Evolutionary conservation across 2,329 filamentous ascomycete genomes (phyloP).

Genomic region (Conoideocrella luteorostrata): DNA sequence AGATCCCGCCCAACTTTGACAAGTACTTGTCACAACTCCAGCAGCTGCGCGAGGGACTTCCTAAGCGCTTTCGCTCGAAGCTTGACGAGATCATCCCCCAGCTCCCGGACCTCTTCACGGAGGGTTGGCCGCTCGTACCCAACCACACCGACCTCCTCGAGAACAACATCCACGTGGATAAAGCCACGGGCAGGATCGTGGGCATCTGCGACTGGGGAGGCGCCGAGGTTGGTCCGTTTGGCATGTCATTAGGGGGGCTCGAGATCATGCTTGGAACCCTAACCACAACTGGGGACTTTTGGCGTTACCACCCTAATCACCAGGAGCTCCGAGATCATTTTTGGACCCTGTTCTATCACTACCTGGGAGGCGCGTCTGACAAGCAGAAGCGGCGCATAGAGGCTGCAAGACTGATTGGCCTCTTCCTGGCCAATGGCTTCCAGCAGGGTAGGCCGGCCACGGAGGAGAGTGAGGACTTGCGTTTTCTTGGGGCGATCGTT

Average conservation of each 20-base stretch:
- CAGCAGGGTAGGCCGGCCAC: not conserved
- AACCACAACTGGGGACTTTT: conserved; percentile 7
- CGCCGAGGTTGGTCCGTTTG: conserved; percentile 18
- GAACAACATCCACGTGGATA: conserved; percentile 20
- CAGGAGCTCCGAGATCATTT: conserved; percentile 6
- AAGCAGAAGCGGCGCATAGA: not conserved
- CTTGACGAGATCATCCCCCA: conserved; percentile 2
- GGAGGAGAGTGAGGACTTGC: not conserved
- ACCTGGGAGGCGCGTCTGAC: conserved; percentile 1
- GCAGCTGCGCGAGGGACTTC: conserved; percentile 8
- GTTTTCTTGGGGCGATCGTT: not conserved
- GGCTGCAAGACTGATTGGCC: conserved; percentile 6
- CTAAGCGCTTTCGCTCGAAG: conserved; percentile 3
- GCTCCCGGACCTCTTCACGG: conserved; percentile 7
- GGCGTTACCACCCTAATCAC: conserved; percentile 7
- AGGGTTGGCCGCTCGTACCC: conserved; percentile 12
- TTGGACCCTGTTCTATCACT: conserved; percentile 5
- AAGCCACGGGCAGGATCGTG: conserved; percentile 16
- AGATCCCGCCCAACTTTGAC: not conserved
- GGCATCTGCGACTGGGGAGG: conserved; percentile 22
- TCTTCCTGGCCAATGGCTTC: conserved; percentile 9
- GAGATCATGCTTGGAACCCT: conserved; percentile 10
- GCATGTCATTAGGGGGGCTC: conserved; percentile 18
- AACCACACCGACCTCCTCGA: conserved; percentile 20
- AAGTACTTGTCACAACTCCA: conserved; percentile 8